Evolutionary conservation across 176 grass and related monocot species (phyloP), one percentile per base, ranked within the genome.

Genomic region (Triticum aestivum): DNA sequence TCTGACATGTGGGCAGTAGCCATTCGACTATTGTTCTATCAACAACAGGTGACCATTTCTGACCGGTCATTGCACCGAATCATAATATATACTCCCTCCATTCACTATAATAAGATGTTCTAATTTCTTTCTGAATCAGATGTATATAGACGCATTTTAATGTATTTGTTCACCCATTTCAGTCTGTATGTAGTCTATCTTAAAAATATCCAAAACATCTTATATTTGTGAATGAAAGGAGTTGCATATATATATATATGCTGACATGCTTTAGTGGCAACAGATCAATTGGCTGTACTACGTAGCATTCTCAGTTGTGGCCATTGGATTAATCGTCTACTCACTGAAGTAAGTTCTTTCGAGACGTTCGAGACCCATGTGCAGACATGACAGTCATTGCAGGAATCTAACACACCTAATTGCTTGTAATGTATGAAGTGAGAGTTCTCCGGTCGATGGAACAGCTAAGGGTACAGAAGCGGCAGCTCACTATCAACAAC

Each of bases 1-100:
- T 88, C 88, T 86, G 86, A 93, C 82, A 93, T 91, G 91, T 91
- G 88, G 91, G 85, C 85, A 73, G 87, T 93, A 1, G 58, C 73
- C 75, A 93, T 91, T 83, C 69, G 88, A 86, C 52, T 93, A 80
- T 70, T 93, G 23, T 93, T 93, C 75, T 93, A 93, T 64, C 76
- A 82, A 5, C 81, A 93, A 78, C 39, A 85, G 91, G 88, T 90
- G 38, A 26, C 39, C 79, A 87, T 62, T 90, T 80, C 65, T 38
- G 8, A 33, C 77, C 20, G 9, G 59, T 29, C 38, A 23, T 45
- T 34, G 58, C 51, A 17, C 38, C 4, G 44, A 33, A 64, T 76
- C 76, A 70, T 24, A 86, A 54, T 65, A 76, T 77, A 13, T 47
- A 13, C 3, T 47, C 11, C 11, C 0, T 47, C 11, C 11, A 0